phyloP scores from a whole-genome alignment of 257 asterid species.

The Nicotiana sylvestris region DNA sequence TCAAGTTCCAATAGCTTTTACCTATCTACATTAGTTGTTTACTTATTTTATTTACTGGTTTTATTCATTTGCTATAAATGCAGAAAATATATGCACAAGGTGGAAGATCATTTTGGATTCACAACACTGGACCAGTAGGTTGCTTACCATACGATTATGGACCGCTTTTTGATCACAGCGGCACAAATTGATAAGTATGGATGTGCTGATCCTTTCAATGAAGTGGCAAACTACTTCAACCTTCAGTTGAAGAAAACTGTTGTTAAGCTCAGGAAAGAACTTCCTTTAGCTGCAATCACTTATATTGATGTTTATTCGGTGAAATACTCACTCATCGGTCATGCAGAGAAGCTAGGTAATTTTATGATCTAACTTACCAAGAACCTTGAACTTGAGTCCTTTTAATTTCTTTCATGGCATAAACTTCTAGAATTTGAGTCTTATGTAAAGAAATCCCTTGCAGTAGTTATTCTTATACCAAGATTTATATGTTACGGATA shows the following conservation, averaged over 20 bases:
- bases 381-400: background rate
- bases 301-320: conserved; percentile 58
- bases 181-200: conserved; percentile 62
- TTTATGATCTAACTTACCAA: background rate
- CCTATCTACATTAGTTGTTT: background rate
- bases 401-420: background rate
- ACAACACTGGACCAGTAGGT: conserved; percentile 78
- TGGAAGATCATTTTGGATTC: conserved; percentile 73
- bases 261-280: conserved; percentile 44
- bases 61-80: background rate
- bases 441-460: background rate
- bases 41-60: background rate
- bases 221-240: conserved; percentile 65
- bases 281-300: conserved; percentile 61
- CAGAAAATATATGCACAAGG: conserved; percentile 48
- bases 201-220: conserved; percentile 60
- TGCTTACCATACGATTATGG: conserved; percentile 68
- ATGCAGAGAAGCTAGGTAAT: conserved; percentile 46
- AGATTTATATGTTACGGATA: background rate
- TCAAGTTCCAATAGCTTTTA: background rate
- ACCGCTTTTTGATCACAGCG: conserved; percentile 43
- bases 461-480: background rate
- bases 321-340: conserved; percentile 53
- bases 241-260: conserved; percentile 37
- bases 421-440: background rate